Conservation (phyloP, 768 basidiomycete genomes). For the Infundibulicybe gibba region DNA sequence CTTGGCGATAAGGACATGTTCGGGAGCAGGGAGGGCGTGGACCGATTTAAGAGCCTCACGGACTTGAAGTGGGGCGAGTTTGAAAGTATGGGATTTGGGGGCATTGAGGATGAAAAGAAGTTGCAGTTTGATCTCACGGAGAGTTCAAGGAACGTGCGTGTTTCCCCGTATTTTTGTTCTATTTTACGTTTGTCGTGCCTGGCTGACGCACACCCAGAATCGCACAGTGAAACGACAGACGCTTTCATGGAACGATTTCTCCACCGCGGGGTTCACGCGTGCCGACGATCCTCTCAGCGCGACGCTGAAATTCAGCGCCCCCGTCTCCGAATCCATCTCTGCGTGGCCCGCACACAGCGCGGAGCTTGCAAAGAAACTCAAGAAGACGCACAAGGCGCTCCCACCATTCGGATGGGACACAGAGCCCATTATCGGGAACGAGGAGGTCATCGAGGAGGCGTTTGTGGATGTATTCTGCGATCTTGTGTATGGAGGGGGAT, state of each 20-base stretch:
- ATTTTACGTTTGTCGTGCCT: too few relatives aligned
- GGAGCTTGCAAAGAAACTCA: slow-evolving; percentile 73
- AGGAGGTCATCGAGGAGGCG: slow-evolving; percentile 85
- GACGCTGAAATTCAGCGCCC: slow-evolving; percentile 76
- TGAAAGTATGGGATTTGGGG: slow-evolving; percentile 77
- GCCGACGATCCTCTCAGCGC: slow-evolving; percentile 71
- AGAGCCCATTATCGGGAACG: slow-evolving; percentile 69
- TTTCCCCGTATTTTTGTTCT: neutral
- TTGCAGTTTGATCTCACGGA: slow-evolving; percentile 93
- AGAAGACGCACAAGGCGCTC: slow-evolving; percentile 77
- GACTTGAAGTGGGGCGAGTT: slow-evolving; percentile 94
- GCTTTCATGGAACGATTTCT: slow-evolving; percentile 90
- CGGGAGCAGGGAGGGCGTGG: slow-evolving; percentile 47
- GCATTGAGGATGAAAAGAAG: slow-evolving; percentile 58
- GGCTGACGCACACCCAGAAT: slow-evolving; percentile 33
- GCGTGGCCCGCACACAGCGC: slow-evolving; percentile 74
- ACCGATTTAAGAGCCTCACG: slow-evolving; percentile 75
- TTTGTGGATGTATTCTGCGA: slow-evolving; percentile 89
- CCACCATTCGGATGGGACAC: slow-evolving; percentile 94
- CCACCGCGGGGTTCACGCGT: slow-evolving; percentile 76
- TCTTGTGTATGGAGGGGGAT: slow-evolving; percentile 77
- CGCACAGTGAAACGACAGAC: slow-evolving; percentile 75
- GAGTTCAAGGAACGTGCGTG: slow-evolving; percentile 62
- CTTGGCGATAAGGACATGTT: slow-evolving; percentile 33
- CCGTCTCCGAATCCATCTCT: slow-evolving; percentile 45